Base-by-base conservation (phyloP, 805 yeast species). In the Metschnikowia continentalis region DNA sequence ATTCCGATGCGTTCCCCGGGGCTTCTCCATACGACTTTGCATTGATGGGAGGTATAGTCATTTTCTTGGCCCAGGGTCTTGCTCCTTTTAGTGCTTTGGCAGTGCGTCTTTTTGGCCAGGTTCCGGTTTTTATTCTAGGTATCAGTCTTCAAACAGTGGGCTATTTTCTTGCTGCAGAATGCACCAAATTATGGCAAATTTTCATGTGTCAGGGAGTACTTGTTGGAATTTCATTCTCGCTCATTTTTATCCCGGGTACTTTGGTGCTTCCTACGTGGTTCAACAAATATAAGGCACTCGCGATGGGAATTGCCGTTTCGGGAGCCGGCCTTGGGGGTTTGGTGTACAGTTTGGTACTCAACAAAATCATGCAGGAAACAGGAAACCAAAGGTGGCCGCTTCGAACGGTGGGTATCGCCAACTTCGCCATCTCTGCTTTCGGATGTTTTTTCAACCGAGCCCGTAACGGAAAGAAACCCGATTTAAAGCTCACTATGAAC, bases 261-360 rank as follows among this genome's bases (percentile, higher is more conserved):
- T 75, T 82, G 2, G 67, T 84, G 22, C 61, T 86, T 20, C 90
- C 90, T 0, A 87, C 82, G 46, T 86, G 88, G 86, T 87, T 87
- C 60, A 64, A 80, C 41, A 84, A 80, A 58, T 81, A 70, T 52
- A 73, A 90, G 58, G 84, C 83, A 1, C 62, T 77, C 19, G 81
- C 82, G 2, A 65, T 75, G 66, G 85, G 83, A 2, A 67, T 80
- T 14, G 66, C 70, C 6, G 75, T 72, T 15, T 55, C 76, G 2
- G 84, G 84, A 1, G 69, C 81, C 3, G 79, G 81, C 20, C 50
- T 77, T 2, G 84, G 83, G 3, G 84, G 84, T 19, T 63, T 79
- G 11, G 67, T 73, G 5, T 78, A 73, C 62, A 71, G 81, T 5
- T 67, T 79, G 48, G 65, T 68, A 33, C 59, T 76, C n/a, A 68